Evolutionary conservation across 2,329 filamentous ascomycete genomes (phyloP), one percentile per base, ranked within the genome.

Genomic region (Amylocarpus encephaloides): DNA sequence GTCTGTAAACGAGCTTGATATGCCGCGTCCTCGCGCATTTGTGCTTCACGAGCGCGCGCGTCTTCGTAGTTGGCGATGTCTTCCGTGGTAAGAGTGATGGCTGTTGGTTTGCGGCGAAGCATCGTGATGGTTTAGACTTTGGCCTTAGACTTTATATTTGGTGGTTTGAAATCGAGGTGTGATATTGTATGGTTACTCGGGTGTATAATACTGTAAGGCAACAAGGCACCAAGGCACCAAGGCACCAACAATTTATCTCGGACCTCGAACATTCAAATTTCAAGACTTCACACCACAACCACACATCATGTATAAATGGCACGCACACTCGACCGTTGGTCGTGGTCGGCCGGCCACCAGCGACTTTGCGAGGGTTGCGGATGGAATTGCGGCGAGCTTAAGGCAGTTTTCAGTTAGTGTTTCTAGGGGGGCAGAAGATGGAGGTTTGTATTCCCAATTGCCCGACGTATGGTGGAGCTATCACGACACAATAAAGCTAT

Each of bases 51-150:
- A 19, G 70, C 71, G 53, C 81, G 77, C 26, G 75, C 74, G 65
- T 84, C 82, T 63, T 88, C 84, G 69, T 86, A 88, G 48, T 77
- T 73, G 35, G 83, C 81, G 35, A 88, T 74, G 66, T 89, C 85
- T 63, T 86, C 82, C 43, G 80, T 73, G 2, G 84, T 88, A 56
- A 88, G 77, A 48, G 76, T 73, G 55, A 89, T 79, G 12, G 78
- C 78, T 42, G 85, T 89, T 10, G 85, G 77, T 13, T 80, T 77
- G 41, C 85, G 79, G 59, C 82, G 80, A 59, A 86, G 80, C 82
- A 86, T 83, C 30, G 36, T 49, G 44, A n/a, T n/a, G n/a, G n/a
- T n/a, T n/a, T n/a, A n/a, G n/a, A n/a, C n/a, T n/a, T n/a, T n/a
- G n/a, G n/a, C n/a, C n/a, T n/a, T n/a, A n/a, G n/a, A n/a, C n/a